Base-by-base conservation (phyloP, 768 basidiomycete genomes). In the Panellus pusillus region DNA sequence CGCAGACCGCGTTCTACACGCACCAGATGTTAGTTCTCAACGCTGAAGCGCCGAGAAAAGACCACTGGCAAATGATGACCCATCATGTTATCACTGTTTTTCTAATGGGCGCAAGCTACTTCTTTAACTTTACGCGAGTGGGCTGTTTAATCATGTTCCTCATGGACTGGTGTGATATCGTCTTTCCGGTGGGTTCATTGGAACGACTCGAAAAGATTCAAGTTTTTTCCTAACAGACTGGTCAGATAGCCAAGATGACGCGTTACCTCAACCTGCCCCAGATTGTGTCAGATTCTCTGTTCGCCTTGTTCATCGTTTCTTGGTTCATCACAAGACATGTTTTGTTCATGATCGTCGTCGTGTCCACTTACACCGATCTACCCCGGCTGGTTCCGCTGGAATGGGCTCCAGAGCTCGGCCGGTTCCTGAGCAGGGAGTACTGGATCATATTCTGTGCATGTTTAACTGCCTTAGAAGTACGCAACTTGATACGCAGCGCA, bases 141-240 rank as follows among this genome's bases (percentile, higher is more conserved):
- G 97, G 97, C 15, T 91, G 88, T 61, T 74, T 93, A 42, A 84
- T 97, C 54, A 87, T 97, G 81, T 79, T 91, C 45, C 72, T 97
- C 32, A 95, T 98, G 93, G 97, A 99, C 67, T 86, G 83, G 66
- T 91, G 88, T 66, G 97, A 99, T 72, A 91, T 98, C 47, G 83
- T 92, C 66, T 71, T 99, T 8, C 91, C 95, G 3, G 94, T 95
- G 65, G 65, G 91, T 8, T 38, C 31, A 14, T 35, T 35, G 11
- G 32, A 35, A 35, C 14, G 32, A 14, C 32, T 14, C 11, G 36
- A 38, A 28, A 15, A 46, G 28, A 35, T 9, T 35, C 24, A 24
- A 24, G 24, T 24, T 24, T 24, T 24, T 6, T 8, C 32, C 32
- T 35, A 14, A 35, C 3, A 8, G 32, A 35, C 32, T 9, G 32